These are phyloP conservation scores for Brassica balearica DNA, from an alignment of 441 rosid genomes.

Conservation along the genomic window DNA sequence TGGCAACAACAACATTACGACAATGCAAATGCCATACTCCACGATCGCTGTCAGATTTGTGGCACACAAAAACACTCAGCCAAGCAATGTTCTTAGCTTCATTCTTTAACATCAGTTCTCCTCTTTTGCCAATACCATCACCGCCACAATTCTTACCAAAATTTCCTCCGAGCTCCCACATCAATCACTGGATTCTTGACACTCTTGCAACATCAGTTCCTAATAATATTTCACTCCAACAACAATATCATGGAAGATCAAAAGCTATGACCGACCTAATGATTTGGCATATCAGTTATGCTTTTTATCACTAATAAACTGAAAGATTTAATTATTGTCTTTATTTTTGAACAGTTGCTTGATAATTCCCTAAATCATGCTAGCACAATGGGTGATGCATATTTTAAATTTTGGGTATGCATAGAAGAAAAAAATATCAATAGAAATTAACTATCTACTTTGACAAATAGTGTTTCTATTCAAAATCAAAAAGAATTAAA, in stretches of 20 bases:
- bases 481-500: not conserved
- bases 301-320: not conserved
- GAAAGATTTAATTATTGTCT: not conserved
- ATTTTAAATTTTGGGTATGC: not conserved
- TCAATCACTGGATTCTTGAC: not conserved
- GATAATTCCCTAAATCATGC: not conserved
- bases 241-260: not conserved
- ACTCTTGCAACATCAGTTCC: too few relatives aligned
- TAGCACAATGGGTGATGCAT: not conserved
- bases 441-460: not conserved
- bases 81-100: not conserved
- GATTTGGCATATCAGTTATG: not conserved
- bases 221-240: not conserved
- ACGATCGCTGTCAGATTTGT: too few relatives aligned
- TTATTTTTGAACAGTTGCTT: not conserved
- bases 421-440: not conserved
- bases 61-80: too few relatives aligned
- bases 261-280: not conserved
- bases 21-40: too few relatives aligned
- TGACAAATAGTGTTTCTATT: slow-evolving; percentile 6
- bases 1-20: not conserved
- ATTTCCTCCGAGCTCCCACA: not conserved
- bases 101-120: not conserved
- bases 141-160: not conserved
- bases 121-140: not conserved